Evolutionary conservation across 2,329 filamentous ascomycete genomes (phyloP).

Genomic region (Xylaria sp.): DNA sequence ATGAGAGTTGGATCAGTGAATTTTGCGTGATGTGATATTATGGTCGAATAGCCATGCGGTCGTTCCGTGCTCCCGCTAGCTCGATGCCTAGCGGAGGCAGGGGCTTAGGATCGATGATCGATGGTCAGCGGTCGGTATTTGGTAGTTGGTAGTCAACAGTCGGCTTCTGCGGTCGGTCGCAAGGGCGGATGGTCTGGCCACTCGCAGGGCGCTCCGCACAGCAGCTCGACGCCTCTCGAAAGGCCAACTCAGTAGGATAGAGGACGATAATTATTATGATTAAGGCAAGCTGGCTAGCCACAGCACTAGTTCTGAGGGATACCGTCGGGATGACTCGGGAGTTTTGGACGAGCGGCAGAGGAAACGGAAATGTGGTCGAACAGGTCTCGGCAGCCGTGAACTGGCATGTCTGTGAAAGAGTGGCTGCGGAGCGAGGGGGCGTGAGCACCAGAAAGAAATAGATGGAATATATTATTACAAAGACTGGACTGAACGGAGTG

Average conservation of each 20-base stretch:
- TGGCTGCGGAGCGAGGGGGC: slow-evolving; percentile 22
- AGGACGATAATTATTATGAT: slow-evolving; percentile 31
- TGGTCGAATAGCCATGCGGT: slow-evolving; percentile 53
- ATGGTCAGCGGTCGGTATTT: not conserved
- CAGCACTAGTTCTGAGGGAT: slow-evolving; percentile 23
- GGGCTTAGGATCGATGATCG: slow-evolving; percentile 12
- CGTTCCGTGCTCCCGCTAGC: slow-evolving; percentile 36
- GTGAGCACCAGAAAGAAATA: slow-evolving; percentile 31
- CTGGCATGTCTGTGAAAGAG: slow-evolving; percentile 36
- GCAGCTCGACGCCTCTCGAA: slow-evolving; percentile 10
- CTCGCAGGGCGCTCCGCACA: slow-evolving; percentile 16
- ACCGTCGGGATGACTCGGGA: slow-evolving; percentile 2
- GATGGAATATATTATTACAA: slow-evolving; percentile 35
- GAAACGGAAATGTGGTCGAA: slow-evolving; percentile 23
- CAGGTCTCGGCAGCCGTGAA: slow-evolving; percentile 26
- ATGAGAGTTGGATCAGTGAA: slow-evolving; percentile 38
- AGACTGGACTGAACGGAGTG: slow-evolving; percentile 31
- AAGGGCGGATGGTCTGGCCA: slow-evolving; percentile 6
- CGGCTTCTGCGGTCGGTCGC: slow-evolving; percentile 1
- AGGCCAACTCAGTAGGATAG: slow-evolving; percentile 7
- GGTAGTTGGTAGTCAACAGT: not conserved
- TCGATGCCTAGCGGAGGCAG: slow-evolving; percentile 29
- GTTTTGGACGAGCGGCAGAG: slow-evolving; percentile 15
- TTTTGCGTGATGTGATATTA: slow-evolving; percentile 35
- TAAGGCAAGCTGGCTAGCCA: slow-evolving; percentile 28